These are phyloP conservation scores for Candida vaughaniae DNA, from an alignment of 805 yeast genomes.

Conservation along the genomic window DNA sequence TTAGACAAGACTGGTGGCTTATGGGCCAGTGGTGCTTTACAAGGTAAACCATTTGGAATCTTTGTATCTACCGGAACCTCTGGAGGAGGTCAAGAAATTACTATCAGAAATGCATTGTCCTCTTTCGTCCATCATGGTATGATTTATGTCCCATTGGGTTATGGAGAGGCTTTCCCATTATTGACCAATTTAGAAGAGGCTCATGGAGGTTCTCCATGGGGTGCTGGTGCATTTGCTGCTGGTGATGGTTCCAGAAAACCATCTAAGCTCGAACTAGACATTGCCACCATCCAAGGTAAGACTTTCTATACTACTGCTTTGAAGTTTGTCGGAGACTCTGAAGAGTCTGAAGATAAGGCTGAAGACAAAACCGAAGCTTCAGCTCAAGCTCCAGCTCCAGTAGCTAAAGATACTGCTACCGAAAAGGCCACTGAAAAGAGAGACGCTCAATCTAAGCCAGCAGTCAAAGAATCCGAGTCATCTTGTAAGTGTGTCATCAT, in stretches of 20 bases:
- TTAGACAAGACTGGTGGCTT: conserved; percentile 78
- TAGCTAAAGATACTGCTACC: conserved; percentile 6
- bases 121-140: conserved; percentile 77
- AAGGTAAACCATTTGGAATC: conserved; percentile 74
- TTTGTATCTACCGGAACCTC: conserved; percentile 74
- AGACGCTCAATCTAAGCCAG: conserved; percentile 16
- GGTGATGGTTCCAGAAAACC: conserved; percentile 75
- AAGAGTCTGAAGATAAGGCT: not conserved
- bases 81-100: conserved; percentile 81
- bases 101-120: conserved; percentile 58
- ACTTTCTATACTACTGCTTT: conserved; percentile 39
- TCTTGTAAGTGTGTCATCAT: conserved; percentile 20
- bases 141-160: conserved; percentile 77
- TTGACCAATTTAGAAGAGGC: conserved; percentile 59
- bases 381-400: conserved; percentile 4
- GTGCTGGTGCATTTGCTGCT: conserved; percentile 78
- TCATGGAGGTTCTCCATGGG: conserved; percentile 87
- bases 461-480: conserved; percentile 15
- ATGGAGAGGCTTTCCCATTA: conserved; percentile 30
- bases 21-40: conserved; percentile 69
- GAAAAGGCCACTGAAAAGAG: conserved; percentile 6
- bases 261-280: conserved; percentile 56
- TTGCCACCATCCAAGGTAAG: conserved; percentile 69
- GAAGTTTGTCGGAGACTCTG: conserved; percentile 15
- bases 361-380: not conserved